Evolutionary conservation across 2,329 filamentous ascomycete species (phyloP), one percentile per base, ranked within the genome.

Genomic region (Chaetomium strumarium): DNA sequence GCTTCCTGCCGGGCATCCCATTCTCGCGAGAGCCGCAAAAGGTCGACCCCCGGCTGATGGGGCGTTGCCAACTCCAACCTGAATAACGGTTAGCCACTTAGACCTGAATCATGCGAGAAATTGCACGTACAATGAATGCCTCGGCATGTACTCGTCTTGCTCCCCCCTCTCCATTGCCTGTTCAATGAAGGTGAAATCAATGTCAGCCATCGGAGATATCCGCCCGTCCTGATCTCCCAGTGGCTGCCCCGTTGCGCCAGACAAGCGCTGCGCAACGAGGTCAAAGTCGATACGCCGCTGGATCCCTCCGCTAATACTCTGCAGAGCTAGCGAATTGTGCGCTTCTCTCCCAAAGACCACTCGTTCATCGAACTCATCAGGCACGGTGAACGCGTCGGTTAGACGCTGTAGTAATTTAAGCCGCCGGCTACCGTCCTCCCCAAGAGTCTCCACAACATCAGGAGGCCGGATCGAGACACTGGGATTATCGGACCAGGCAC

Each of bases 361-460:
- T 5, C 53, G 51, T 64, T 70, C 53, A 65, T 67, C 59, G 70
- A 78, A 62, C 73, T 73, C 53, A 62, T 70, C 65, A 64, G 70
- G 46, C 63, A 73, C 40, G 64, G 56, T 49, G 70, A 62, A 53
- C 64, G 59, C 17, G 55, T 58, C 13, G 60, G 63, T 52, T 60
- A 68, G 16, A 55, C 53, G 12, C 55, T 56, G n/a, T 37, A 49
- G 36, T 46, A 53, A 45, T 37, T 51, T 59, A 54, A 46, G 52
- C 19, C 49, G 48, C 55, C 49, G 48, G n/a, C 36, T 52, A 13
- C 31, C 19, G 43, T 14, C n/a, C n/a, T 51, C 30, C 30, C 30
- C 31, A 13, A 41, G 33, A 16, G 12, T 37, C 30, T 50, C 46
- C 12, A 19, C 40, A 7, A 9, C 14, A 49, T 61, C 52, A n/a